phyloP scores from a whole-genome alignment of 352 stramenopile genomes.

The Phytopythium vexans region DNA sequence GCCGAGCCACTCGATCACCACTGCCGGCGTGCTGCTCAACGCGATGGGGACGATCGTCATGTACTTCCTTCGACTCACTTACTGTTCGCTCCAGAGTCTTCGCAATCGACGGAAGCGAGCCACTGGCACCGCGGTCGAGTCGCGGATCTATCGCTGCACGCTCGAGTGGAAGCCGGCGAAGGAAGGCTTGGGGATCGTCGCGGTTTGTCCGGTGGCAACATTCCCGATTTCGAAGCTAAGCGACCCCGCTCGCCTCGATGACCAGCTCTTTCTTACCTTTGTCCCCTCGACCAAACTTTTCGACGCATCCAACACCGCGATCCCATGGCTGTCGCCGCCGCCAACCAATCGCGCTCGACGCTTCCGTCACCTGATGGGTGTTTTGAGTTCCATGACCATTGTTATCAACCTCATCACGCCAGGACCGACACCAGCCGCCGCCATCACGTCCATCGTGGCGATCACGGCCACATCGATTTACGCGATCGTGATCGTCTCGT shows the following conservation, averaged over 20 bases:
- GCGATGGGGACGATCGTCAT: constrained; percentile 3
- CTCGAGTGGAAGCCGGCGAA: background rate
- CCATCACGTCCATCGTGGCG: background rate
- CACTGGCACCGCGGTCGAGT: background rate
- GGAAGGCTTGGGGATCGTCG: background rate
- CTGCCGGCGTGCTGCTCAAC: constrained; percentile 4
- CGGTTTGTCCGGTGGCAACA: too few relatives aligned
- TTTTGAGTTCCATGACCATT: background rate
- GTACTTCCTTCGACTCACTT: background rate
- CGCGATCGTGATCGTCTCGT: background rate
- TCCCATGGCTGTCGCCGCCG: too few relatives aligned
- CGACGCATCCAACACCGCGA: too few relatives aligned
- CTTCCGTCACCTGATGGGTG: too few relatives aligned
- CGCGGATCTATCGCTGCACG: background rate
- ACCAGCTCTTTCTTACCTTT: too few relatives aligned
- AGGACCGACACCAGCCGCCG: background rate
- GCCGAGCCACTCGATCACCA: background rate
- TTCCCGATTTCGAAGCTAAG: too few relatives aligned
- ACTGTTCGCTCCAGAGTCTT: background rate
- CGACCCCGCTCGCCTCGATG: too few relatives aligned
- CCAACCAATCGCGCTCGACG: too few relatives aligned
- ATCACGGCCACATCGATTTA: background rate
- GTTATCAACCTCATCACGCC: background rate
- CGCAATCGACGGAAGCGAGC: background rate
- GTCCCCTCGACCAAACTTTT: too few relatives aligned